Base-by-base conservation (phyloP, 1,284 basidiomycete genomes). In the Sanghuangporus sanghuang region DNA sequence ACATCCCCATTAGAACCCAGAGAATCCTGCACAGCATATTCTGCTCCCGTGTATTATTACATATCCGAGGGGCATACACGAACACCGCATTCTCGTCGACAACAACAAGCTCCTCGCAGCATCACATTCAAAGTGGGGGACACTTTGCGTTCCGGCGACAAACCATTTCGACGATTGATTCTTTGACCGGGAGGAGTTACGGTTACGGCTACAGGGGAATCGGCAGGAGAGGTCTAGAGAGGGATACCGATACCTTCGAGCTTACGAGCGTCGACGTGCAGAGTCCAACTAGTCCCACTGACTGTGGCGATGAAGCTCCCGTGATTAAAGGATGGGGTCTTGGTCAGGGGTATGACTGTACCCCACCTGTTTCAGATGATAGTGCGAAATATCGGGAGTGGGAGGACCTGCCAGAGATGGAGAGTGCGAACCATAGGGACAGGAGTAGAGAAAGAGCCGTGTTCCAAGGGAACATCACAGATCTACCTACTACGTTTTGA, bases 21-120 rank as follows among this genome's bases (percentile, higher is more conserved):
- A 59, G 64, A 14, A 58, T 61, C 6, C 40, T 64, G 40, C 64
- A 64, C 42, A 64, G 64, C 55, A 62, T 64, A 9, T 59, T 64
- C 59, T 64, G 64, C 48, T 49, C 59, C 21, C 64, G 64, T n/a
- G 64, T 64, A 2, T 59, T 64, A 9, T 21, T 64, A 6, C 64
- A 64, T 32, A 64, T 64, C 55, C 64, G 64, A 12, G 64, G 64
- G 8, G 64, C 64, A 23, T 64, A 61, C 44, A 62, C 64, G 7
- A 64, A 64, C 44, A 53, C 35, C 16, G 38, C 42, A 38, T 52
- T 63, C 49, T 3, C 39, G 12, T 36, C 52, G n/a, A 35, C 56
- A 6, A 57, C 48, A 27, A 61, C 57, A 14, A n/a, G 21, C 8
- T 44, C 8, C 39, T 46, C 44, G 27, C 57, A 46, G 23, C 16